Evolutionary conservation across 805 yeast species (phyloP), one percentile per base, ranked within the genome.

Genomic region (Candida methanosorbosa): DNA sequence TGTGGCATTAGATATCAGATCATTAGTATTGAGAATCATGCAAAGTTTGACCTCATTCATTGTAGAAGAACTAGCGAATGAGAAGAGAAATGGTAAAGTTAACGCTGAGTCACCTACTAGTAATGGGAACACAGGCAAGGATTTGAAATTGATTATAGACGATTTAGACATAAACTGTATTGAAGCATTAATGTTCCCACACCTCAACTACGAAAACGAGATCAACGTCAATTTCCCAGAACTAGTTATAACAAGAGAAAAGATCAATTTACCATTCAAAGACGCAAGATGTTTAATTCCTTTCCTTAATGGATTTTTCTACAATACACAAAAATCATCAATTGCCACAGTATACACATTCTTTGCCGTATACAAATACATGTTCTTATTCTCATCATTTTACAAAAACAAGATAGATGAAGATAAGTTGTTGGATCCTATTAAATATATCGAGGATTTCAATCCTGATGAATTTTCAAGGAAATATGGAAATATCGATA

Each of bases 291-390:
- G 41, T 11, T 31, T 53, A 21, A 32, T 52, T 3, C 41, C 40
- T 15, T 45, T 43, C n/a, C 18, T 55, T 19, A 44, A 48, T 33
- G 52, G 50, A 14, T 52, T 55, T 33, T 54, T 48, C 38, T 54
- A 48, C 38, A 52, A 49, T 34, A 48, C 52, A 9, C 49, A 57
- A 26, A 44, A 46, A 29, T 48, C 54, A 3, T 29, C 38, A 8
- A 45, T 55, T 21, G 45, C 57, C 2, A 38, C 39, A 25, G 54
- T 52, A 35, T 52, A 46, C 34, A 45, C 50, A 9, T 55, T 48
- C 34, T 49, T 45, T 38, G 46, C 51, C 17, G 23, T 44, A 30
- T 52, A 54, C 44, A 55, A 54, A 35, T 54, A 52, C 29, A 19
- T 43, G 16, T 46, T 46, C 30, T 35, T 46, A 23, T 30, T 39